Conservation (phyloP, 225 moss, liverwort and hornwort species). For the Pleurozium schreberi region DNA sequence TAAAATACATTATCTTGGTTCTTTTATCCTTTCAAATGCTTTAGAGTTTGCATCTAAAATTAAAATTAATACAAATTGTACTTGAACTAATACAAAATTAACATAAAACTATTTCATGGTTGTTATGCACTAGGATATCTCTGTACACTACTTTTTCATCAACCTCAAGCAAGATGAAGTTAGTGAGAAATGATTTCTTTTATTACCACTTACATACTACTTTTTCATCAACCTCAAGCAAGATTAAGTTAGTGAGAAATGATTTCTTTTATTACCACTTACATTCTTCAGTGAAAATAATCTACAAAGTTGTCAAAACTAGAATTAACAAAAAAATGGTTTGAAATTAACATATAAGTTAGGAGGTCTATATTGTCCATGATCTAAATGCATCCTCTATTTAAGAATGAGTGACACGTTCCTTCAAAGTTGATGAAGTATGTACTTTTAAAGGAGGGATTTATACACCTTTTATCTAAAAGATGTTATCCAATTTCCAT, state of each 20-base stretch:
- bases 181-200: neutral
- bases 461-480: neutral
- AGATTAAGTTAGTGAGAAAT: neutral
- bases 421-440: neutral
- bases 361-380: neutral
- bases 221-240: neutral
- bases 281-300: neutral
- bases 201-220: neutral
- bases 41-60: no score
- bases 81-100: neutral
- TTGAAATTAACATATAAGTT: neutral
- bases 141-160: neutral
- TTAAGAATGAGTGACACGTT: neutral
- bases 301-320: neutral
- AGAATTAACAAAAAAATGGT: neutral
- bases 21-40: neutral
- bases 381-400: neutral
- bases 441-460: accelerated
- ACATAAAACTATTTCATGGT: neutral
- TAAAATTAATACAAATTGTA: neutral
- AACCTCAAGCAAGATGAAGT: neutral
- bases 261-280: neutral
- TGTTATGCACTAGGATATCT: neutral
- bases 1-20: neutral
- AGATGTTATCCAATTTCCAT: neutral